Evolutionary conservation across 441 rosid species (phyloP), one percentile per base, ranked within the genome.

Genomic region (Biscutella laevigata): DNA sequence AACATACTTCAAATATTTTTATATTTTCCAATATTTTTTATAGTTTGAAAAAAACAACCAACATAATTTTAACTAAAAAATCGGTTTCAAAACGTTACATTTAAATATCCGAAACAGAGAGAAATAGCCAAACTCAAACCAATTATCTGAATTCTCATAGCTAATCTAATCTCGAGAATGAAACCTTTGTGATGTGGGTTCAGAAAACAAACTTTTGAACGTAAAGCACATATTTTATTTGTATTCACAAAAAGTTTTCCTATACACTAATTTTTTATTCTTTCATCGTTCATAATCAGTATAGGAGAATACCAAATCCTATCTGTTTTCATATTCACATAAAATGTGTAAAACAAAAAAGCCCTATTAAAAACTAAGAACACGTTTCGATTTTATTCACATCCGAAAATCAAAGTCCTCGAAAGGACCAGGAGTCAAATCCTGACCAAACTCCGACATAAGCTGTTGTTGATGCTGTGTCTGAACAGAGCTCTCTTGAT

Each of bases 401-500:
- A 52, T 66, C 37, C 50, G 30, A 30, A 51, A 58, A 16, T 61
- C 65, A 4, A 58, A 52, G 12, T 66, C 70, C 43, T 58, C 70
- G 22, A 65, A 57, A 50, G 35, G 61, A 28, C 33, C 56, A n/a
- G 54, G 28, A 33, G 13, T n/a, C 54, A 36, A 2, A 20, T 43
- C 49, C 37, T 58, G 70, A 52, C 60, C 60, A 17, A 43, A 58
- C 54, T 65, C 69, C 0, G 54, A 24, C 58, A 57, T 6, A n/a
- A 27, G 8, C 47, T 35, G 63, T 10, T 57, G 58, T 29, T 28
- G 59, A 13, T 22, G 59, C 50, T 69, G 74, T 22, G 15, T 4
- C 4, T 73, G 78, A 36, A 55, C 66, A 26, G 57, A 47, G 20
- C 59, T 63, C 14, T 29, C 68, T 0, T 69, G 62, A 6, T 62